Conservation (phyloP, 371 early-diverging fungal genomes). For the Lichtheimia ramosa region DNA sequence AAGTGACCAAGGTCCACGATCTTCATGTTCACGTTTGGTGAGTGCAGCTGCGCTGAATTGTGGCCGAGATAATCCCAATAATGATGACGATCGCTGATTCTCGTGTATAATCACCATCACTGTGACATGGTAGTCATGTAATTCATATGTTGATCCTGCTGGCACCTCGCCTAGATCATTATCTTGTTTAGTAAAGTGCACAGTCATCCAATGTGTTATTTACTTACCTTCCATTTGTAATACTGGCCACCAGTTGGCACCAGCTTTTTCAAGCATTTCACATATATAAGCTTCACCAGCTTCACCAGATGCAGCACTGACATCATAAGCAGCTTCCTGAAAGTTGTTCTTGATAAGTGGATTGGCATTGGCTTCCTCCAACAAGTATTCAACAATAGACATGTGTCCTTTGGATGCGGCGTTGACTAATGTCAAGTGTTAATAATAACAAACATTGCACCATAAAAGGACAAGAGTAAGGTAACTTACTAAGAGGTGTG, state of each 20-base stretch:
- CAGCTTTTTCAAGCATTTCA: conserved; percentile 65
- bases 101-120: conserved; percentile 68
- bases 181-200: too few relatives aligned
- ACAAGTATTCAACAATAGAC: conserved; percentile 66
- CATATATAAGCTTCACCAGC: conserved; percentile 63
- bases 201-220: too few relatives aligned
- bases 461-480: conserved; percentile 1
- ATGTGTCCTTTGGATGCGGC: conserved; percentile 76
- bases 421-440: conserved; percentile 52
- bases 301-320: conserved; percentile 67
- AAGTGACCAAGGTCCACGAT: conserved; percentile 62
- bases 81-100: conserved; percentile 62
- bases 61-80: conserved; percentile 50
- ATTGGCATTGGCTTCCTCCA: conserved; percentile 63
- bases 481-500: conserved; percentile 73
- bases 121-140: conserved; percentile 61
- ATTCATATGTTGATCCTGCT: conserved; percentile 35
- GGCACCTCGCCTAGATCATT: conserved; percentile 12
- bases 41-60: conserved; percentile 54
- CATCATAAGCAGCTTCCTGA: conserved; percentile 82
- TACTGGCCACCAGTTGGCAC: conserved; percentile 43
- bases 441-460: not conserved
- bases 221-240: conserved; percentile 29
- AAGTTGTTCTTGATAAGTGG: conserved; percentile 66
- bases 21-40: conserved; percentile 52